A percentile compares a stretch with the other conserved stretches of the same genome.
These are phyloP conservation scores for Corymbia calophylla DNA, from an alignment of 441 rosid species.

Conservation along the genomic window DNA sequence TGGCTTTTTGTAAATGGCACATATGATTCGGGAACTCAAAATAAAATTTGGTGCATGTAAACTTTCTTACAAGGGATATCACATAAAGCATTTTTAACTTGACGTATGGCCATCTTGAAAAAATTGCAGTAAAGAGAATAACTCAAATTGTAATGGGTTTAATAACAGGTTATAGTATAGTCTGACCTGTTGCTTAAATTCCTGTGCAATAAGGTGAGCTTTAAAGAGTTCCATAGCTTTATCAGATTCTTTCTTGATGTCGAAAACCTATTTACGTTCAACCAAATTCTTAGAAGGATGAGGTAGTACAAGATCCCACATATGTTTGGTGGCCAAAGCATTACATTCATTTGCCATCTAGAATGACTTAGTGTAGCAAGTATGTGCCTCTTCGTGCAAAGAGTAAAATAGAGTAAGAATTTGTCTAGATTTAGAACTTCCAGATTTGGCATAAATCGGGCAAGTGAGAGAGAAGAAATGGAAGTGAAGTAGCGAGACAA, in stretches of 20 bases:
- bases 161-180: too few species aligned
- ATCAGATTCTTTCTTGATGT: neutral
- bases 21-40: neutral
- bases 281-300: neutral
- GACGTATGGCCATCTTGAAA: neutral
- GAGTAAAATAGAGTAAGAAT: neutral
- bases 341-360: neutral
- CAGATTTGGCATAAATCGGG: neutral
- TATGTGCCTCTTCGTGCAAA: rapidly evolving
- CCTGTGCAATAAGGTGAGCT: neutral
- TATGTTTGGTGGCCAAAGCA: neutral
- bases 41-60: neutral
- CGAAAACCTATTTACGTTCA: neutral
- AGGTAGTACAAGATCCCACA: neutral
- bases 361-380: neutral
- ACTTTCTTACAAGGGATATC: neutral
- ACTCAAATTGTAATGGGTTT: neutral
- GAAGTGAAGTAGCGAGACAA: neutral
- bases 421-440: neutral
- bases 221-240: neutral
- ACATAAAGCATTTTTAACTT: rapidly evolving
- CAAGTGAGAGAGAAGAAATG: neutral
- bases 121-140: neutral
- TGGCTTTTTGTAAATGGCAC: neutral
- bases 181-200: neutral